Base-by-base conservation (phyloP, 768 basidiomycete species). In the Dictyophora rubrovolvata region DNA sequence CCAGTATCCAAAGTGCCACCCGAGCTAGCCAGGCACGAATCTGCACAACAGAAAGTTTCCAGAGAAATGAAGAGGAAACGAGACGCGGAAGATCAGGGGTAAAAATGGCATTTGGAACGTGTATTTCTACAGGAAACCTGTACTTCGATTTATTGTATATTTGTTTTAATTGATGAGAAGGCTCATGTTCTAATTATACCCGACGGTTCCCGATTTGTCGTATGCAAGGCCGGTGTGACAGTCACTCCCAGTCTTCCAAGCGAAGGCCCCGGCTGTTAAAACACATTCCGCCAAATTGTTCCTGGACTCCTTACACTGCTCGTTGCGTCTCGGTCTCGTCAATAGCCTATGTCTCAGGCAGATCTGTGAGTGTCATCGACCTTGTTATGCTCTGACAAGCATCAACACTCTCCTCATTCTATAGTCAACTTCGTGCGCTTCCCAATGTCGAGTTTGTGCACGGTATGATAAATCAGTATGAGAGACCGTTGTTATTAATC, bases 61-160 rank as follows among this genome's bases (percentile, higher is more conserved):
- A 77, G 85, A 67, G 93, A 95, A 72, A 96, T 95, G 93, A 96
- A 94, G 77, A 79, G 91, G 65, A 93, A 91, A 75, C 79, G 90
- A 47, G 90, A 93, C 23, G 87, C 77, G 52, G 90, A 93, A 23
- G 90, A 92, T 70, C 72, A 82, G 64, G 84, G 77, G 0, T 84
- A 65, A 68, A 36, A 23, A 49, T 36, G 16, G 28, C 50, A 11
- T 51, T 16, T 20, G 20, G 20, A 42, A 42, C n/a, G 12, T 42
- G 42, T 42, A 42, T 42, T 42, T n/a, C n/a, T 14, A n/a, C n/a
- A 42, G 42, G 42, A 42, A 12, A 14, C n/a, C n/a, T 42, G 42
- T 42, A 42, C n/a, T 42, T 42, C 42, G n/a, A 42, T 12, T 42
- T 42, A 14, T 3, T 42, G 42, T 42, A 42, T n/a, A 42, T n/a